A percentile compares a stretch with the other conserved stretches of the same genome.
phyloP scores from a whole-genome alignment of 495 filamentous ascomycete species.

The Penicillium psychrofluorescens region DNA sequence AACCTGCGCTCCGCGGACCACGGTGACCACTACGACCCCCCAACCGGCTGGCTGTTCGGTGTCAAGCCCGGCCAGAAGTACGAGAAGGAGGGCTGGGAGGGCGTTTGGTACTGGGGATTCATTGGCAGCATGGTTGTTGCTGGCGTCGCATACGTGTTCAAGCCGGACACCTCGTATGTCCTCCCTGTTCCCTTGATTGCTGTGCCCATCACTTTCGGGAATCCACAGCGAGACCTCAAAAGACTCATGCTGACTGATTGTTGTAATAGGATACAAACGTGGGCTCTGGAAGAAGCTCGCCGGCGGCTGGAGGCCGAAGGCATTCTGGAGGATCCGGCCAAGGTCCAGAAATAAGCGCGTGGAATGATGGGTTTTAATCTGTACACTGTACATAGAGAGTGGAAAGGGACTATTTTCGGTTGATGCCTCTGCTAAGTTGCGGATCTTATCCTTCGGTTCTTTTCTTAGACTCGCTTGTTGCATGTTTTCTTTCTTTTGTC shows the following conservation, averaged over 20 bases:
- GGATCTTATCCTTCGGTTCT: slow-evolving; percentile 29
- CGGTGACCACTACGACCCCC: slow-evolving; percentile 81
- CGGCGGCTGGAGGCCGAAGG: slow-evolving; percentile 91
- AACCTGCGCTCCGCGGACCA: slow-evolving; percentile 45
- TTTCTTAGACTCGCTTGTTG: slow-evolving; percentile 36
- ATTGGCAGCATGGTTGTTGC: slow-evolving; percentile 71
- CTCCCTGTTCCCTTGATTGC: slow-evolving; percentile 4
- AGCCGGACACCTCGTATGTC: slow-evolving; percentile 97
- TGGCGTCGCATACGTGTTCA: slow-evolving; percentile 83
- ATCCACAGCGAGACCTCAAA: no score
- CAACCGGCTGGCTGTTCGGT: slow-evolving; percentile 84
- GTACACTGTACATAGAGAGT: slow-evolving; percentile 45
- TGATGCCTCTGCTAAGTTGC: slow-evolving; percentile 23
- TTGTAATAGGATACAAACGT: slow-evolving; percentile 83
- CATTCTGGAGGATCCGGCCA: slow-evolving; percentile 72
- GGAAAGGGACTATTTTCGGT: slow-evolving; percentile 25
- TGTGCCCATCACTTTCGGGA: no score
- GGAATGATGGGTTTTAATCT: slow-evolving; percentile 17
- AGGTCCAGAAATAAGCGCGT: slow-evolving; percentile 29
- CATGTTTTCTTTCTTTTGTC: slow-evolving; percentile 14
- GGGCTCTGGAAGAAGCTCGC: slow-evolving; percentile 94
- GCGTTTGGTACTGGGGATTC: slow-evolving; percentile 79
- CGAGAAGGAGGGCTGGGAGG: slow-evolving; percentile 95
- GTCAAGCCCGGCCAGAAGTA: slow-evolving; percentile 90
- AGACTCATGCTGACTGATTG: slow-evolving; percentile 13